Conservation (phyloP, 1,284 basidiomycete species). For the Exobasidium rhododendri region DNA sequence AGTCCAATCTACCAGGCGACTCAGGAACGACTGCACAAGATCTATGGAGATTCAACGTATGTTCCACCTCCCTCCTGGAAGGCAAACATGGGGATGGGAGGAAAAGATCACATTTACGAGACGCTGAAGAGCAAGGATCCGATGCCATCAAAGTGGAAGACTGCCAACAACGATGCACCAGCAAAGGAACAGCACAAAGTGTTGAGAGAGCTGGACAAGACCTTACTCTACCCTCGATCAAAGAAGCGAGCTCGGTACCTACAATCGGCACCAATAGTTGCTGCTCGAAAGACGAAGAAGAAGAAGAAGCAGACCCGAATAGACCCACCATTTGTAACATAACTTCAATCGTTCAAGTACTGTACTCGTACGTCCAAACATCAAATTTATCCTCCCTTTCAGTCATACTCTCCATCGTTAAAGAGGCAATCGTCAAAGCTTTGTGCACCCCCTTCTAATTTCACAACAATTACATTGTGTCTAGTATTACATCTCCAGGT, state of each 20-base stretch:
- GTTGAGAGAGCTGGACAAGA: not conserved
- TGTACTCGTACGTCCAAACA: too few species aligned
- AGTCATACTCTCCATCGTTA: too few species aligned
- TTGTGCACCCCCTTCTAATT: too few species aligned
- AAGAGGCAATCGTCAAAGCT: too few species aligned
- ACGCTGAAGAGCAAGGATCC: not conserved
- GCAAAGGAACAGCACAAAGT: not conserved
- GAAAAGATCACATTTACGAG: not conserved
- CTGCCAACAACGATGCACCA: not conserved
- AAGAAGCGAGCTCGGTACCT: not conserved
- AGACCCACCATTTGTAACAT: too few species aligned
- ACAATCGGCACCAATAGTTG: not conserved
- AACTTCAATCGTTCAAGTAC: too few species aligned
- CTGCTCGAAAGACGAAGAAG: not conserved
- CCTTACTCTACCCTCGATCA: not conserved
- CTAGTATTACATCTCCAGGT: slow-evolving; percentile 23
- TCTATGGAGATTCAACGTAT: not conserved
- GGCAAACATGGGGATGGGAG: not conserved
- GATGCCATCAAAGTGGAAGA: not conserved
- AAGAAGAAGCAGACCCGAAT: not conserved
- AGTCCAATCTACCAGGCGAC: not conserved
- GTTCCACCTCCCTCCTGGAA: not conserved
- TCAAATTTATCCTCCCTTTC: too few species aligned
- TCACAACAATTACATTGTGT: too few species aligned
- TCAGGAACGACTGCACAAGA: not conserved